Evolutionary conservation across 139 green algal genomes (phyloP).

Genomic region (Volvox reticuliferus): DNA sequence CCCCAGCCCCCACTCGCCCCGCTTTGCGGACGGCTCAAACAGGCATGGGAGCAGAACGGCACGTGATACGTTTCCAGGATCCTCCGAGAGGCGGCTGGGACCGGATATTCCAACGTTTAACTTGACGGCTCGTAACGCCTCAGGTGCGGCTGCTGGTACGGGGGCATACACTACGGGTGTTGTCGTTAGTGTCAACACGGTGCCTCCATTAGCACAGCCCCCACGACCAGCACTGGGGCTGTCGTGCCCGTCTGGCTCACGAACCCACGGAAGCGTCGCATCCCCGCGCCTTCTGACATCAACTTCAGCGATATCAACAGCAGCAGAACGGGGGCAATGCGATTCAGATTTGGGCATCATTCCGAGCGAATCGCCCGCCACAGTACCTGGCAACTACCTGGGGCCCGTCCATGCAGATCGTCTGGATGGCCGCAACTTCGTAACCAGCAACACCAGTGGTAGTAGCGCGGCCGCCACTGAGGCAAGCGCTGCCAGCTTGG

Average conservation of each 20-base stretch:
- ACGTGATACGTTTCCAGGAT: neutral
- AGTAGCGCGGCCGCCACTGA: neutral
- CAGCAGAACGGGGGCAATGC: too few relatives aligned
- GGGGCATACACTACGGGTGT: neutral
- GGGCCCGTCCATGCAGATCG: neutral
- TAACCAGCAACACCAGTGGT: neutral
- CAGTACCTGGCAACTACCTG: neutral
- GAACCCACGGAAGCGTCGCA: neutral
- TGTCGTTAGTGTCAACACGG: conserved; percentile 20
- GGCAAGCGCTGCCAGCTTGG: conserved; percentile 19
- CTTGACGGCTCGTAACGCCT: neutral
- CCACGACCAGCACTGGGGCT: neutral
- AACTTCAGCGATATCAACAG: neutral
- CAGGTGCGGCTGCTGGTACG: neutral
- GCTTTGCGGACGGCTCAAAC: too few relatives aligned
- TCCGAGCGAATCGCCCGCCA: too few relatives aligned
- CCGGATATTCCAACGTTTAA: neutral
- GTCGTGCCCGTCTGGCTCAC: neutral
- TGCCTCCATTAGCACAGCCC: neutral
- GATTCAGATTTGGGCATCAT: too few relatives aligned
- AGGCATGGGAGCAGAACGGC: too few relatives aligned
- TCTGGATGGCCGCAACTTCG: too few relatives aligned
- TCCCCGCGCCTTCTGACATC: neutral
- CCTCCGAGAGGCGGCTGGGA: neutral
- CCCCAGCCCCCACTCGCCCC: too few relatives aligned